Base-by-base conservation (phyloP, 2,329 filamentous ascomycete genomes). In the Penicillium sp. region DNA sequence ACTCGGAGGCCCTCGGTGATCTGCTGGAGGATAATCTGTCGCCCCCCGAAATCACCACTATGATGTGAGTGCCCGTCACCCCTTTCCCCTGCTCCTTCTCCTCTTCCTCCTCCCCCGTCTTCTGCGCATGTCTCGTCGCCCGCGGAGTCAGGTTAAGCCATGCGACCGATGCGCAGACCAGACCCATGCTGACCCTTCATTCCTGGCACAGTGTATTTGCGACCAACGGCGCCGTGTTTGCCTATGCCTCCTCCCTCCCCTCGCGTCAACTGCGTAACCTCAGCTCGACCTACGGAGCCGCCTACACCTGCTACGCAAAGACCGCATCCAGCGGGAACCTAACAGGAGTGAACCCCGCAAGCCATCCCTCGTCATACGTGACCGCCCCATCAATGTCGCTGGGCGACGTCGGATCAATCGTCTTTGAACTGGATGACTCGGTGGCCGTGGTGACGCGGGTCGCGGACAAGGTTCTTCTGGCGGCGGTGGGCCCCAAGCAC, bases 191-290 rank as follows among this genome's bases (percentile, higher is more conserved):
- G 26, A 55, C 27, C 18, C 8, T 18, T 32, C 34, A 36, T 28
- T 18, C 28, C 43, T 27, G 3, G 7, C 26, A 9, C 45, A 72
- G 70, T 45, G 68, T 72, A 8, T 72, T 72, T 54, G 65, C 68
- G 39, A 70, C 68, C 18, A 72, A 72, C 47, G 70, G 70, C 26
- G 69, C 70, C 39, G 65, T 72, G n/a, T 72, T 72, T 49, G 70
- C 70, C 34, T 66, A 72, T 50, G 68, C 66, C 44, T 71, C 69
- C 4, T 54, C 66, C 36, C 63, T 72, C 32, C 54, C 69, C 26
- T 62, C 67, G 18, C 67, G 70, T 25, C 65, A 71, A 51, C 56
- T 72, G 9, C 68, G 70, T 47, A 71, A 67, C 49, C 58, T 72
- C 13, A 70, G 67, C 50, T 68, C 70, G 33, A 71, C 69, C 25